Conservation (phyloP, 306 rosid genomes). For the Rubus parviflorus region DNA sequence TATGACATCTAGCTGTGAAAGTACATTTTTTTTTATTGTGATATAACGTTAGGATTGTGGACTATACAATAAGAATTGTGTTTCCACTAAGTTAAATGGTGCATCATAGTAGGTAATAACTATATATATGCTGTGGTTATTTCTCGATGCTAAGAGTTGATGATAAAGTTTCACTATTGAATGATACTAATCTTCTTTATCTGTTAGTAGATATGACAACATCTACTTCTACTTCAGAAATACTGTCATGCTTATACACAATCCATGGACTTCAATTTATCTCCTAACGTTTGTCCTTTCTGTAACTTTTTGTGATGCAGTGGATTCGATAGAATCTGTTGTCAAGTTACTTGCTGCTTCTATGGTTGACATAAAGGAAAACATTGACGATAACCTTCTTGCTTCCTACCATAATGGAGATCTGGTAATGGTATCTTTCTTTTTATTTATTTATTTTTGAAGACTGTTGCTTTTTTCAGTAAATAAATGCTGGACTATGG, state of each 20-base stretch:
- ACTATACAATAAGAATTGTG: neutral
- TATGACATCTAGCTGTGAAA: neutral
- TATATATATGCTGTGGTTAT: neutral
- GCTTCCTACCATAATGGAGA: slow-evolving; percentile 49
- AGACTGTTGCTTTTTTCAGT: neutral
- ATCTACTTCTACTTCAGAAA: neutral
- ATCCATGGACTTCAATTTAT: slow-evolving; percentile 11
- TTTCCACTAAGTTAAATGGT: neutral
- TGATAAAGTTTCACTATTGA: neutral
- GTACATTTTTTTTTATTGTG: neutral
- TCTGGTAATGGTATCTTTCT: slow-evolving; percentile 37
- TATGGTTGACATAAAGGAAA: slow-evolving; percentile 67
- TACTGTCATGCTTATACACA: neutral
- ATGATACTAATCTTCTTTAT: neutral
- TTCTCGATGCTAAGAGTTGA: slow-evolving; percentile 1
- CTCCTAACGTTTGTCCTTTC: slow-evolving; percentile 18
- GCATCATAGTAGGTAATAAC: neutral
- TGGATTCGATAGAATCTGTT: slow-evolving; percentile 44
- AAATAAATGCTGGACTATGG: neutral
- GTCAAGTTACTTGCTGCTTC: slow-evolving; percentile 60
- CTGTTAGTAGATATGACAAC: neutral
- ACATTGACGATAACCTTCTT: slow-evolving; percentile 59
- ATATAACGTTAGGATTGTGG: neutral
- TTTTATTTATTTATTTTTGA: neutral
- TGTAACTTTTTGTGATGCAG: slow-evolving; percentile 33